These are phyloP conservation scores for Fragilariopsis cylindrus DNA, from an alignment of 108 stramenopile genomes.

Conservation along the genomic window DNA sequence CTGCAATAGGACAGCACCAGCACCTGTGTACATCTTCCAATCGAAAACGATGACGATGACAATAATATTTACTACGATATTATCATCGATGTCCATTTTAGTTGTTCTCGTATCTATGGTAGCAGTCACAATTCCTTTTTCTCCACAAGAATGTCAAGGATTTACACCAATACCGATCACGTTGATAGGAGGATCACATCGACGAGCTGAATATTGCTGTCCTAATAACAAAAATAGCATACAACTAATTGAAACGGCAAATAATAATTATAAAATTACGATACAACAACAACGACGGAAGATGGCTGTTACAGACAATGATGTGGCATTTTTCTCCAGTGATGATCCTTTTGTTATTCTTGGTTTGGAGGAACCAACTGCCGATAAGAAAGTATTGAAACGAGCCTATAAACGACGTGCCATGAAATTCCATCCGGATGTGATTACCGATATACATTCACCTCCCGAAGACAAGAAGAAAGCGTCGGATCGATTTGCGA, in stretches of 20 bases:
- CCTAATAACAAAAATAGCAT: too few relatives aligned
- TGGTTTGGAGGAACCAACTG: slow-evolving; percentile 43
- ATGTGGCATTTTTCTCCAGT: background rate
- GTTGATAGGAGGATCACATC: too few relatives aligned
- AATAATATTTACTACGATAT: background rate
- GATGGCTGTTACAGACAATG: background rate
- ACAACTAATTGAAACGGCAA: too few relatives aligned
- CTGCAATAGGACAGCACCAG: too few relatives aligned
- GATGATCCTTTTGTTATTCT: slow-evolving; percentile 48
- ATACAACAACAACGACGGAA: background rate
- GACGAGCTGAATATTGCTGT: too few relatives aligned
- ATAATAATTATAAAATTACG: too few relatives aligned
- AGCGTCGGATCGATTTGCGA: slow-evolving; percentile 77
- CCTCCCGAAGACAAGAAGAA: slow-evolving; percentile 56
- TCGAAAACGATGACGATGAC: background rate
- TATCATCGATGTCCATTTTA: background rate
- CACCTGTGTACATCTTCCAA: too few relatives aligned
- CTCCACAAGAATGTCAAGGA: background rate
- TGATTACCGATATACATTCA: slow-evolving; percentile 49
- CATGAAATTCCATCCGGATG: slow-evolving; percentile 84
- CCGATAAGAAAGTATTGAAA: slow-evolving; percentile 72
- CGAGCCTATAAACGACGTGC: slow-evolving; percentile 78
- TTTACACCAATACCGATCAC: background rate
- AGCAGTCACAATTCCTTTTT: background rate
- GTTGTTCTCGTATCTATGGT: background rate